phyloP scores from a whole-genome alignment of 257 asterid genomes.

The Solanum bulbocastanum region DNA sequence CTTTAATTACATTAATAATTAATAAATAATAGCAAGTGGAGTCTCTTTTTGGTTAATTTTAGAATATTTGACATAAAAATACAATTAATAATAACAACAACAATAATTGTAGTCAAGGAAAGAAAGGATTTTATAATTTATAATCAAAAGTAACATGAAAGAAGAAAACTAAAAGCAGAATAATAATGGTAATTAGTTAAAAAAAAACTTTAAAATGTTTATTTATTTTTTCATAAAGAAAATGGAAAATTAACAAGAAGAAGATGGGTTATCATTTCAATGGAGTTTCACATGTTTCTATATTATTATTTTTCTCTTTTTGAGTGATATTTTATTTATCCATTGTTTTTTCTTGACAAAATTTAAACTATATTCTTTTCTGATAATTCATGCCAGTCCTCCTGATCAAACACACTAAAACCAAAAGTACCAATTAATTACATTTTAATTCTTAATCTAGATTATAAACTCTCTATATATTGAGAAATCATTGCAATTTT shows the following conservation, averaged over 20 bases:
- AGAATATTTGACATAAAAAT: not conserved
- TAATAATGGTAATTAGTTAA: not conserved
- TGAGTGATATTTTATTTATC: not conserved
- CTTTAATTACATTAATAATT: not conserved
- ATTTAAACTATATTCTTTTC: not conserved
- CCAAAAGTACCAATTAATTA: not conserved
- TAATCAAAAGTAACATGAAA: not conserved
- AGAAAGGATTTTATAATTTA: not conserved
- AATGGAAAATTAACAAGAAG: not conserved
- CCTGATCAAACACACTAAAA: not conserved
- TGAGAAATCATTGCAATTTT: not conserved
- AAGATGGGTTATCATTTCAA: not conserved
- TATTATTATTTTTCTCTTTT: not conserved
- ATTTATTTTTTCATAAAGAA: not conserved
- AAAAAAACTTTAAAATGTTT: not conserved
- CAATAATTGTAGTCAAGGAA: not conserved
- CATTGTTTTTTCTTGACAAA: not conserved
- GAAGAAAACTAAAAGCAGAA: not conserved
- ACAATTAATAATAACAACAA: not conserved
- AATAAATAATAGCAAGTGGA: not conserved
- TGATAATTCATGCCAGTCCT: not conserved
- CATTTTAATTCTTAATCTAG: not conserved
- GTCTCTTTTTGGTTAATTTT: not conserved
- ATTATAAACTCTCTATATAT: not conserved
- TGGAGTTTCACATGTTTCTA: not conserved